phyloP scores from a whole-genome alignment of 2,329 filamentous ascomycete species.

The Xylogone sp. region DNA sequence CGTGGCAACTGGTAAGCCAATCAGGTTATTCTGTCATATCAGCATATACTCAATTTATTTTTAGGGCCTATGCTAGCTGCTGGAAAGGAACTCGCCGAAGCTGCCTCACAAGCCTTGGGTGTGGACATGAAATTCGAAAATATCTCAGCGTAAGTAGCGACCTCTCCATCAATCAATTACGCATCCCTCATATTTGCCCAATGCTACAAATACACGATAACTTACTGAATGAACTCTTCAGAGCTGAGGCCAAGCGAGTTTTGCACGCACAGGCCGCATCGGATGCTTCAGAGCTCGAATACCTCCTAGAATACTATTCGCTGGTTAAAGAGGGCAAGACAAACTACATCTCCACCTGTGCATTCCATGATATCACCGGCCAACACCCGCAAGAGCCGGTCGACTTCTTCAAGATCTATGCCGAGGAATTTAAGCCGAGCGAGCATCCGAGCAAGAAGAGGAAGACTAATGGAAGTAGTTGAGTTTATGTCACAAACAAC shows the following conservation, averaged over 20 bases:
- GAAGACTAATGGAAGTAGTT: neutral
- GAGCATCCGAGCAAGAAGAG: slow-evolving; percentile 19
- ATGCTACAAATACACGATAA: slow-evolving; percentile 27
- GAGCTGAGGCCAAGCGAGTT: slow-evolving; percentile 30
- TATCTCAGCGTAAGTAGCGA: slow-evolving; percentile 36
- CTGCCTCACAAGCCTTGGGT: slow-evolving; percentile 41
- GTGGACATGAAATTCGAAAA: slow-evolving; percentile 40
- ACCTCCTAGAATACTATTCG: slow-evolving; percentile 48
- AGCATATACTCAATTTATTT: neutral
- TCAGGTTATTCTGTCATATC: neutral
- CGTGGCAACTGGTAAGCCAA: slow-evolving; percentile 38
- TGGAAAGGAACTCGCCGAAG: slow-evolving; percentile 41
- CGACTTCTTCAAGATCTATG: slow-evolving; percentile 46
- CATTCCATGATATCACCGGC: slow-evolving; percentile 46
- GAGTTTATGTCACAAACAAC: too few relatives aligned
- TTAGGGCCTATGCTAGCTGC: slow-evolving; percentile 41
- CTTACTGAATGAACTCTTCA: neutral
- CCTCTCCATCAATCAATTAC: neutral
- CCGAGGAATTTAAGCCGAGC: slow-evolving; percentile 33
- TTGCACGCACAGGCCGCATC: slow-evolving; percentile 33
- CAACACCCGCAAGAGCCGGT: slow-evolving; percentile 40
- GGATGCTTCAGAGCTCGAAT: slow-evolving; percentile 39
- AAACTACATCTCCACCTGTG: slow-evolving; percentile 48
- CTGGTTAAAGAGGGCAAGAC: slow-evolving; percentile 50
- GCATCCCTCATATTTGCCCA: slow-evolving; percentile 13